Evolutionary conservation across 768 basidiomycete genomes (phyloP).

Genomic region (Boletus insuetus): DNA sequence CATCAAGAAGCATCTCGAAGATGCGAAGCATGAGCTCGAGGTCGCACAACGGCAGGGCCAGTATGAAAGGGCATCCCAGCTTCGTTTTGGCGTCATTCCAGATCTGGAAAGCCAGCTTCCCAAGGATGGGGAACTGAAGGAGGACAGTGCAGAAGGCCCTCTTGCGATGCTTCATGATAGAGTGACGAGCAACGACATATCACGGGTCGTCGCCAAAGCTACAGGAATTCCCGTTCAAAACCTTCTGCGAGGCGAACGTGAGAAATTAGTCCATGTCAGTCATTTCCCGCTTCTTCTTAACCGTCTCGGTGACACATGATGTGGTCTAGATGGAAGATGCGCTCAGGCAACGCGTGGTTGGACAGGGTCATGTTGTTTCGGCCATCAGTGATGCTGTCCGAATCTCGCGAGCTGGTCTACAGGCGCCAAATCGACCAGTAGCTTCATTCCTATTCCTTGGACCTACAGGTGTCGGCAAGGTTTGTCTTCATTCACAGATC

Average conservation of each 20-base stretch:
- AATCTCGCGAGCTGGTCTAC: constrained; percentile 87
- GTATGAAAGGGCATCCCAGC: constrained; percentile 77
- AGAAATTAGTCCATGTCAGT: constrained; percentile 84
- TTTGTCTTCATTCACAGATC: constrained; percentile 19
- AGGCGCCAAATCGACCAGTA: constrained; percentile 85
- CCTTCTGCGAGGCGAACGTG: constrained; percentile 83
- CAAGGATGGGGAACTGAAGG: constrained; percentile 42
- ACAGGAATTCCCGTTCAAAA: constrained; percentile 92
- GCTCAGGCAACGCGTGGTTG: constrained; percentile 73
- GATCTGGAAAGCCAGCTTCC: constrained; percentile 74
- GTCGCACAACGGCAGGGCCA: constrained; percentile 88
- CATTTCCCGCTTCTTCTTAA: not conserved
- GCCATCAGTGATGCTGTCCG: constrained; percentile 89
- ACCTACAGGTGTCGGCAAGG: constrained; percentile 86
- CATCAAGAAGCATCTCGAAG: constrained; percentile 71
- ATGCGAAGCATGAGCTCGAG: constrained; percentile 82
- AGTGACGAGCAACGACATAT: constrained; percentile 87
- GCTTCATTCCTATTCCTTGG: constrained; percentile 92
- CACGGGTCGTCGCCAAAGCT: constrained; percentile 81
- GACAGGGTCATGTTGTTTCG: constrained; percentile 85
- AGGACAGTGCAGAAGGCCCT: constrained; percentile 40
- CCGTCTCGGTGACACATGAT: not conserved
- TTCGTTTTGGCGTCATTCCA: constrained; percentile 84
- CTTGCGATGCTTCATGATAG: constrained; percentile 77
- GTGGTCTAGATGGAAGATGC: constrained; percentile 77